A percentile compares a stretch with the other conserved stretches of the same genome.
phyloP scores from a whole-genome alignment of 257 asterid genomes.

The Thymus mandschuricus region DNA sequence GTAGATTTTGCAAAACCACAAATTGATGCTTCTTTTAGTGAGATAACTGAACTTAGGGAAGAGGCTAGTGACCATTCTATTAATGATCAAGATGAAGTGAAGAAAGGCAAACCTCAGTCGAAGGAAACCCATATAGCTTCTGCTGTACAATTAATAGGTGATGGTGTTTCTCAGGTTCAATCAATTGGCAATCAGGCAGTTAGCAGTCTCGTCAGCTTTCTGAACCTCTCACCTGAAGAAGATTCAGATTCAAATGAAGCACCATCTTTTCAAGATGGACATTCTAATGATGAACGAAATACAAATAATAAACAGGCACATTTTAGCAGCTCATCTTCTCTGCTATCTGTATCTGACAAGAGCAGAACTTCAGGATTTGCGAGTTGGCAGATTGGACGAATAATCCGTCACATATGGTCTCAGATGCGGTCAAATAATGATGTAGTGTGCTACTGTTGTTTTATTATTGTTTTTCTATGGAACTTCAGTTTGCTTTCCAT shows the following conservation, averaged over 20 bases:
- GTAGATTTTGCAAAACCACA: conserved; percentile 54
- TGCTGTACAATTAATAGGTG: conserved; percentile 90
- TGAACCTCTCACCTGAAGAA: conserved; percentile 77
- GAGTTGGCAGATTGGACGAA: conserved; percentile 77
- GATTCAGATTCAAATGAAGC: conserved; percentile 78
- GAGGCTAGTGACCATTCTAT: conserved; percentile 45
- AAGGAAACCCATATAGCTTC: conserved; percentile 83
- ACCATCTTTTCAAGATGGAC: conserved; percentile 47
- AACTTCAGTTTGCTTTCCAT: conserved; percentile 96
- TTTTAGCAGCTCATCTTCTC: conserved; percentile 67
- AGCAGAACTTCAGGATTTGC: conserved; percentile 74
- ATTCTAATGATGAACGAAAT: conserved; percentile 39
- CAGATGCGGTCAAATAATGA: conserved; percentile 94
- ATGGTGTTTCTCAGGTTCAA: conserved; percentile 96
- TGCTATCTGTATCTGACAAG: conserved; percentile 84
- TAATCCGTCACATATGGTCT: conserved; percentile 82
- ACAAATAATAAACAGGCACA: conserved; percentile 35
- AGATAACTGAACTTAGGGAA: conserved; percentile 77
- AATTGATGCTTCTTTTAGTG: conserved; percentile 53
- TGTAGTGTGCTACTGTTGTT: conserved; percentile 91
- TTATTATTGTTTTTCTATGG: conserved; percentile 87
- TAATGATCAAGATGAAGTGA: conserved; percentile 47
- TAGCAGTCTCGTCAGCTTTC: conserved; percentile 82
- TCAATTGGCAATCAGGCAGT: conserved; percentile 97
- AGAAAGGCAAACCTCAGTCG: conserved; percentile 56